Base-by-base conservation (phyloP, 176 grass and related monocot genomes). In the Secale cereale region DNA sequence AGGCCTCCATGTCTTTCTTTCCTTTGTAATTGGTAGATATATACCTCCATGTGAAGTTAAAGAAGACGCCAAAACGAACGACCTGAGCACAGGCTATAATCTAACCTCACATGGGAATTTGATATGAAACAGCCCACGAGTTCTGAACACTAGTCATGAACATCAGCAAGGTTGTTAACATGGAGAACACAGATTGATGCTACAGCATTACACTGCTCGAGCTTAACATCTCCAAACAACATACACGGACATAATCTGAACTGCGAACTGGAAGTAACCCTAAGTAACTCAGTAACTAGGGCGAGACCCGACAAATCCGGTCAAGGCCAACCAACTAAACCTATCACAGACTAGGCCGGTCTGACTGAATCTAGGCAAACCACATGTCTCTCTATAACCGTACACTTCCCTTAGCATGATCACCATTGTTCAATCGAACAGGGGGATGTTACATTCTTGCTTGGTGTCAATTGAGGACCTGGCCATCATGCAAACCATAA, bases 401-500 rank as follows among this genome's bases (percentile, higher is more conserved):
- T 37, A 81, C 60, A 30, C 70, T 63, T 36, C n/a, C 62, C 72
- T 78, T 71, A 63, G 28, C 65, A 83, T 8, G 70, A 56, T 67
- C 62, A n/a, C 27, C 74, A 37, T 75, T 70, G 50, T 68, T 84
- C 75, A 77, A 72, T 33, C 25, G 50, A 87, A 81, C 2, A 35
- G 70, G 48, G 54, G 12, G 73, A 45, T 91, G 89, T 76, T 88
- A 86, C 82, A 86, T 41, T 35, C 54, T 57, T 57, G 54, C 54
- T 50, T 52, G 36, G 43, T 87, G 85, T 76, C 70, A 63, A 82
- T 72, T 43, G 76, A 78, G 56, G 73, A 78, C 73, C 83, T 14
- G 6, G 64, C 83, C 83, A 94, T 85, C 85, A 69, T 82, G 74
- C 68, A 65, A 70, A 82, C 78, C 14, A 40, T 43, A 82, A 82